These are phyloP conservation scores for Silene latifolia DNA, from an alignment of 148 eudicot genomes.

Conservation along the genomic window DNA sequence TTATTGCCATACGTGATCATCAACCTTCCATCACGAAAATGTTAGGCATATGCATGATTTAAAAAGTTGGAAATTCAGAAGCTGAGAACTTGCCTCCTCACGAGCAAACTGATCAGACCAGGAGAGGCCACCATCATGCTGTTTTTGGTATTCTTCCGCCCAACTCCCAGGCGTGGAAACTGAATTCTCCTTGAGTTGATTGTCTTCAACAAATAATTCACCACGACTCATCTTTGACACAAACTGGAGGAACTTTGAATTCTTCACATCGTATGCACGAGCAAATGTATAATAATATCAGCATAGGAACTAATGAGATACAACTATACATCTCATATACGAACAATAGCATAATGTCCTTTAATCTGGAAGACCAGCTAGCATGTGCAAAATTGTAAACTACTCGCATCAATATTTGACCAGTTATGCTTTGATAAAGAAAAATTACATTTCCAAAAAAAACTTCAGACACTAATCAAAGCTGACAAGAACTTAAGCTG, in stretches of 20 bases:
- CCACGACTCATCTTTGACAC: constrained; percentile 99
- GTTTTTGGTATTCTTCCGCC: constrained; percentile 80
- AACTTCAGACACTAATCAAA: background rate
- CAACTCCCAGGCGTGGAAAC: constrained; percentile 68
- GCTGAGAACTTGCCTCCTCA: constrained; percentile 53
- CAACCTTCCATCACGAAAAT: background rate
- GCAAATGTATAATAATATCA: background rate
- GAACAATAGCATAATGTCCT: background rate
- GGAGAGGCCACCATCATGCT: constrained; percentile 49
- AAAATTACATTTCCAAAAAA: background rate
- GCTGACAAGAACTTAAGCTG: background rate
- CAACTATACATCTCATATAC: background rate
- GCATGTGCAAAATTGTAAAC: background rate
- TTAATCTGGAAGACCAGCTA: background rate
- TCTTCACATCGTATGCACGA: constrained; percentile 42
- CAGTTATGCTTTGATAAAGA: no score
- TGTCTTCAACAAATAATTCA: constrained; percentile 77
- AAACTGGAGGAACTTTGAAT: constrained; percentile 91
- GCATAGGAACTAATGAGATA: background rate
- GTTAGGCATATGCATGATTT: background rate
- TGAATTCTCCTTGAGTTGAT: constrained; percentile 66
- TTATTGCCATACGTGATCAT: background rate
- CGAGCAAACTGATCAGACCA: constrained; percentile 76
- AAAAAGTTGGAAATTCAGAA: constrained; percentile 4
- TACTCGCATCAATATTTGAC: background rate